These are phyloP conservation scores for Coccomyxa sp. DNA, from an alignment of 139 green algal genomes.

Conservation along the genomic window DNA sequence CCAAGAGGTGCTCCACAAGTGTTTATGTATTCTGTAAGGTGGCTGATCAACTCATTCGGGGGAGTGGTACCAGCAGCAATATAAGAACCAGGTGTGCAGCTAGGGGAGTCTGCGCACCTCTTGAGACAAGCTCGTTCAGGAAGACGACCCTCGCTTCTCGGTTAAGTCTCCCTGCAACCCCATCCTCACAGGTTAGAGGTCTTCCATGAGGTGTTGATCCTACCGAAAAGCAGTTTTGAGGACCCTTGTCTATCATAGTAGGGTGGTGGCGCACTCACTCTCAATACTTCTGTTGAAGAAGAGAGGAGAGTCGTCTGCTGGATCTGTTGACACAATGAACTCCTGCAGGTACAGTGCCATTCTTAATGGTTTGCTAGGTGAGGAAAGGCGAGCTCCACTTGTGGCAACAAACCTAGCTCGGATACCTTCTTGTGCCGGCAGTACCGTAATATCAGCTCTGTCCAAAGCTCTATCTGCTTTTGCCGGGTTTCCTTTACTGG, in stretches of 20 bases:
- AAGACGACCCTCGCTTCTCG: constrained; percentile 37
- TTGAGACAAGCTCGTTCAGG: constrained; percentile 44
- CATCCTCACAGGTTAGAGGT: not conserved
- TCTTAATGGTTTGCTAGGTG: not conserved
- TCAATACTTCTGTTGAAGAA: constrained; percentile 65
- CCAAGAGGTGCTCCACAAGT: no score
- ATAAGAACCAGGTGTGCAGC: not conserved
- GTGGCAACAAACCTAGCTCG: no score
- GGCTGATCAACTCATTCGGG: not conserved
- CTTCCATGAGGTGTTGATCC: no score
- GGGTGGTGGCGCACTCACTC: constrained; percentile 36
- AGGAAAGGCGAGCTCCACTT: no score
- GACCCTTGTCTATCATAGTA: no score
- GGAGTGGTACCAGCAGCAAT: no score
- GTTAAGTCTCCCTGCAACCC: constrained; percentile 45
- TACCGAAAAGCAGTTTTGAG: no score
- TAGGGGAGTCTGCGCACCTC: not conserved
- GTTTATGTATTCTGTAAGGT: not conserved
- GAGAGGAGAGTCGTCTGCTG: constrained; percentile 41
- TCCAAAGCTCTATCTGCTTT: constrained; percentile 71
- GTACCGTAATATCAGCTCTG: constrained; percentile 63
- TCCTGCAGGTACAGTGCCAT: constrained; percentile 21
- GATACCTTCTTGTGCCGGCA: constrained; percentile 63
- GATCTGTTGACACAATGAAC: constrained; percentile 40
- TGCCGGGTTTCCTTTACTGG: constrained; percentile 75